Evolutionary conservation across 1,139 yeast species (phyloP).

Genomic region (Hyphopichia burtonii): DNA sequence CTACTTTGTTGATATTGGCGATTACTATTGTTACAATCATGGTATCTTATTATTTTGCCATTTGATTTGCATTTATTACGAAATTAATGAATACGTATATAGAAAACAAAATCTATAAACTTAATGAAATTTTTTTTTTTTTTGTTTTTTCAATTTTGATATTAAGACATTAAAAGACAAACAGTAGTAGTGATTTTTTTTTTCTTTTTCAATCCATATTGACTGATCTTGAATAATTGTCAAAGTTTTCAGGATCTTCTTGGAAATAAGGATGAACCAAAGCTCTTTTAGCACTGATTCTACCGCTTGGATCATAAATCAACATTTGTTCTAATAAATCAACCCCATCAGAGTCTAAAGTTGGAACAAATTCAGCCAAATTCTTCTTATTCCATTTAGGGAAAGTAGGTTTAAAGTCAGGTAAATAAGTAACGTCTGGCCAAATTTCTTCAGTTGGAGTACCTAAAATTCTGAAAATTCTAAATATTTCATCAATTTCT

Average conservation of each 20-base stretch:
- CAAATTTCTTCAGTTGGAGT: slow-evolving; percentile 92
- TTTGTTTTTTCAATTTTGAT: too few species aligned
- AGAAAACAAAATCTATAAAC: background rate
- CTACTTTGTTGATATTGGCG: background rate
- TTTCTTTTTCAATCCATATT: slow-evolving; percentile 33
- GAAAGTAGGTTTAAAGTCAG: slow-evolving; percentile 93
- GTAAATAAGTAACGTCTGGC: slow-evolving; percentile 95
- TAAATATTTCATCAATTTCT: slow-evolving; percentile 95
- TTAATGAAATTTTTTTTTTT: too few species aligned
- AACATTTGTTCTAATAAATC: slow-evolving; percentile 78
- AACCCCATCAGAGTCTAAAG: slow-evolving; percentile 77
- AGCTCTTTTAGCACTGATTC: slow-evolving; percentile 94
- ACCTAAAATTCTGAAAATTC: slow-evolving; percentile 89
- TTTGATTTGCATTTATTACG: background rate
- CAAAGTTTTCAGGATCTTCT: slow-evolving; percentile 41
- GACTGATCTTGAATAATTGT: slow-evolving; percentile 34
- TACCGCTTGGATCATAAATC: slow-evolving; percentile 88
- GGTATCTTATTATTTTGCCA: slow-evolving; percentile 1
- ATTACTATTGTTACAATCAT: background rate
- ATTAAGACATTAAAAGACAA: too few species aligned
- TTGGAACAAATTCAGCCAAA: slow-evolving; percentile 72
- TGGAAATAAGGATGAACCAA: slow-evolving; percentile 86
- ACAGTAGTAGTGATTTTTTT: too few species aligned
- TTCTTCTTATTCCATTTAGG: slow-evolving; percentile 90
- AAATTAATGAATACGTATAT: background rate